Evolutionary conservation across 148 eudicot species (phyloP).

Genomic region (Gaultheria prostrata): DNA sequence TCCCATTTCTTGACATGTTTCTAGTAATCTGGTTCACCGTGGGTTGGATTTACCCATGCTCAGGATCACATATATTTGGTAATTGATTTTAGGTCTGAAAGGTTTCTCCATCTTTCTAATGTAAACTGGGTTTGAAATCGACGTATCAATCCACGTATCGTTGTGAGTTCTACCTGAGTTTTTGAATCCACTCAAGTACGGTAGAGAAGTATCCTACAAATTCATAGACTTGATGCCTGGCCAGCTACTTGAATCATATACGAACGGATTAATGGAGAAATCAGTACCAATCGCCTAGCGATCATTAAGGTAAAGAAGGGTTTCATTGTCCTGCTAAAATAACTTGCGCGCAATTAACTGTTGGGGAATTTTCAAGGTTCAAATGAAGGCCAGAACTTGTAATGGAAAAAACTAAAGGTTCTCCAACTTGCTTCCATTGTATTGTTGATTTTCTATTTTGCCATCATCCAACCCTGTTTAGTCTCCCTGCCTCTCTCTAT

Average conservation of each 20-base stretch:
- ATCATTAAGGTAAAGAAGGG: too few relatives aligned
- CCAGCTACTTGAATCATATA: neutral
- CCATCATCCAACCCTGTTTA: too few relatives aligned
- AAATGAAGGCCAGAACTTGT: too few relatives aligned
- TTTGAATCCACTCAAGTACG: neutral
- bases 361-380: too few relatives aligned
- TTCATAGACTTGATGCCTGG: neutral
- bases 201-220: neutral
- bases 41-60: neutral
- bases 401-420: too few relatives aligned
- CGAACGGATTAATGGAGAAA: neutral
- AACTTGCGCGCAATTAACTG: too few relatives aligned
- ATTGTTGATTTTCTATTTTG: too few relatives aligned
- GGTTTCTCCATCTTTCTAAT: neutral
- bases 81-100: neutral
- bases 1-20: neutral
- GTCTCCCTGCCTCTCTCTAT: too few relatives aligned
- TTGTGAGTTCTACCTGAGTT: too few relatives aligned
- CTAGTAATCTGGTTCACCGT: neutral
- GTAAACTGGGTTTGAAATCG: neutral
- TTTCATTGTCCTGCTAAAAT: too few relatives aligned
- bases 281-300: neutral
- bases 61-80: neutral
- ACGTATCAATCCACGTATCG: neutral
- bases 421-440: too few relatives aligned